A percentile compares a stretch with the other conserved stretches of the same genome.
Evolutionary conservation across 768 basidiomycete genomes (phyloP).

Genomic region (Cyclocybe aegerita): DNA sequence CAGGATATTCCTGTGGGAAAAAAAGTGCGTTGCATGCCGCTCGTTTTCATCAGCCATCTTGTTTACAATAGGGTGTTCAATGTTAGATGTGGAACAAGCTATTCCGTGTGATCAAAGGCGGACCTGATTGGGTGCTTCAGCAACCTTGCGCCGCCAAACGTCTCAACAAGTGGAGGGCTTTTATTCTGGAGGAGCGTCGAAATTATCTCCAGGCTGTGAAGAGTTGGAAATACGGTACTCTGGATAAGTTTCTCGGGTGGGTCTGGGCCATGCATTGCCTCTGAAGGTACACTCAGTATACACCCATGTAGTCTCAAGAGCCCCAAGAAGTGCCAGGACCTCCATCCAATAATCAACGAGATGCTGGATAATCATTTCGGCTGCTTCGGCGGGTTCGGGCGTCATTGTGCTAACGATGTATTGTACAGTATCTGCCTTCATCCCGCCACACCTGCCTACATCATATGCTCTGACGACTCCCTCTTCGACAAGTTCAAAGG

Average conservation of each 20-base stretch:
- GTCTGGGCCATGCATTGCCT: too few species aligned
- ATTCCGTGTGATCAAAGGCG: constrained; percentile 8
- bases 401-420: constrained; percentile 13
- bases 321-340: too few species aligned
- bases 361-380: constrained; percentile 1
- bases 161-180: constrained; percentile 1
- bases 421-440: background rate
- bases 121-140: constrained; percentile 15
- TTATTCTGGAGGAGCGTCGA: background rate
- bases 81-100: constrained; percentile 6
- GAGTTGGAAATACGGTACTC: too few species aligned
- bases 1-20: background rate
- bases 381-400: constrained; percentile 10
- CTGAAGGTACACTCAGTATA: too few species aligned
- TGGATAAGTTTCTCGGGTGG: too few species aligned
- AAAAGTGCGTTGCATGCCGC: background rate
- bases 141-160: background rate
- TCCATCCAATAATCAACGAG: constrained; percentile 6
- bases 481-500: background rate
- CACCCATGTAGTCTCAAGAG: too few species aligned
- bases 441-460: constrained; percentile 5
- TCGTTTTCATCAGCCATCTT: background rate
- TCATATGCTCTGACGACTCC: constrained; percentile 5
- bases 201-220: too few species aligned
- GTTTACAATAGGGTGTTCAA: background rate